Conservation (phyloP, 345 rosid genomes). For the Crucihimalaya himalaica region DNA sequence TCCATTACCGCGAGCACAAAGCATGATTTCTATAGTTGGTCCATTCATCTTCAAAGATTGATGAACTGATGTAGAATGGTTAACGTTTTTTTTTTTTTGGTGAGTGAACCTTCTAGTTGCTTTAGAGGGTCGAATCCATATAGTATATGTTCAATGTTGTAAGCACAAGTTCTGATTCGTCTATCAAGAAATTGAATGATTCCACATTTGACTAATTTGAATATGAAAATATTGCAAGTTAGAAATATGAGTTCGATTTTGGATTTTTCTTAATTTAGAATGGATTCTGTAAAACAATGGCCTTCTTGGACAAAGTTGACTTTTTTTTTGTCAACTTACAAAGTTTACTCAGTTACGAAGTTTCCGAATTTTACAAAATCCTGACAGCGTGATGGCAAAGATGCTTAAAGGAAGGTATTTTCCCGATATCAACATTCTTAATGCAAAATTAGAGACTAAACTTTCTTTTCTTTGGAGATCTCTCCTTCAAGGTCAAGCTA, state of each 20-base stretch:
- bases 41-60: slow-evolving; percentile 18
- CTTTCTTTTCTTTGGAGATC: no score
- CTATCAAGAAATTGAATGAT: neutral
- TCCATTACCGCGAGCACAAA: slow-evolving; percentile 70
- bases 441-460: no score
- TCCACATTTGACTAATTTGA: neutral
- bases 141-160: slow-evolving; percentile 11
- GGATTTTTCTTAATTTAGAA: neutral
- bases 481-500: no score
- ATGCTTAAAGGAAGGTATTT: no score
- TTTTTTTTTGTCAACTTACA: no score
- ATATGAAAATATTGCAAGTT: neutral
- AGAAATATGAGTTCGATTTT: neutral
- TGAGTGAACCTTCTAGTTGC: slow-evolving; percentile 4
- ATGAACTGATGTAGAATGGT: slow-evolving; percentile 22
- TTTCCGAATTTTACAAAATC: neutral
- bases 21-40: slow-evolving; percentile 6
- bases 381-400: no score
- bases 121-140: slow-evolving; percentile 11
- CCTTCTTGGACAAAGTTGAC: neutral
- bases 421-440: no score
- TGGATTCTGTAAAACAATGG: neutral
- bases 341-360: neutral
- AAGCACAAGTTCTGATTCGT: neutral
- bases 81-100: neutral